Percentiles rank a stretch among this genome's conserved stretches.
phyloP scores from a whole-genome alignment of 2,329 filamentous ascomycete species.

The Alternaria alternata region DNA sequence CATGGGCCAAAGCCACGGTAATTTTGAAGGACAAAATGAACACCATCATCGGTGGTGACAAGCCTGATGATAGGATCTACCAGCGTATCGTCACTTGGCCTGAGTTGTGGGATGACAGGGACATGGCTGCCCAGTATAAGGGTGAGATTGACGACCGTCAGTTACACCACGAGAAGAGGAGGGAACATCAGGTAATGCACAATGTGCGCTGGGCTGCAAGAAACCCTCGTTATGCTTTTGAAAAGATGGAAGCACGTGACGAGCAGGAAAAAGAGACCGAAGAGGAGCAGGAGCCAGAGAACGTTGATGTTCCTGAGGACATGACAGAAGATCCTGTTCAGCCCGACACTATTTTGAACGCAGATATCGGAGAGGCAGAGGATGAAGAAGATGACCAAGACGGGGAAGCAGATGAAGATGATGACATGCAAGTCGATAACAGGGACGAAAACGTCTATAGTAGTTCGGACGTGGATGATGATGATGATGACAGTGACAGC shows the following conservation, averaged over 20 bases:
- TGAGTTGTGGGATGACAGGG: constrained; percentile 44
- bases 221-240: constrained; percentile 46
- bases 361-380: constrained; percentile 28
- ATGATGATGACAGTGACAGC: constrained; percentile 25
- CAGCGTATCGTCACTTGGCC: constrained; percentile 45
- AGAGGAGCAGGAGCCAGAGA: constrained; percentile 27
- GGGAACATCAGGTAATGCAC: constrained; percentile 45
- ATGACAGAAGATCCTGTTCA: constrained; percentile 42
- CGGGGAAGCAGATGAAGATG: constrained; percentile 23
- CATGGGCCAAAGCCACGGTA: constrained; percentile 82
- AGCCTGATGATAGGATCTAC: constrained; percentile 42
- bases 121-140: constrained; percentile 39
- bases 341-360: constrained; percentile 33
- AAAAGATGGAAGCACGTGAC: constrained; percentile 35
- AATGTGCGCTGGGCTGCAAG: constrained; percentile 43
- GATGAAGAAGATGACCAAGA: constrained; percentile 29
- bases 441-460: constrained; percentile 28
- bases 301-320: constrained; percentile 40
- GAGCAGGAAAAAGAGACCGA: constrained; percentile 9
- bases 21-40: constrained; percentile 87
- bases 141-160: constrained; percentile 38
- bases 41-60: constrained; percentile 48
- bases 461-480: constrained; percentile 20
- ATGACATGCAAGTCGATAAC: constrained; percentile 23
- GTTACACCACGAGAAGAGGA: constrained; percentile 31